Evolutionary conservation across 225 moss, liverwort and hornwort genomes (phyloP).

Genomic region (Asterella californica): DNA sequence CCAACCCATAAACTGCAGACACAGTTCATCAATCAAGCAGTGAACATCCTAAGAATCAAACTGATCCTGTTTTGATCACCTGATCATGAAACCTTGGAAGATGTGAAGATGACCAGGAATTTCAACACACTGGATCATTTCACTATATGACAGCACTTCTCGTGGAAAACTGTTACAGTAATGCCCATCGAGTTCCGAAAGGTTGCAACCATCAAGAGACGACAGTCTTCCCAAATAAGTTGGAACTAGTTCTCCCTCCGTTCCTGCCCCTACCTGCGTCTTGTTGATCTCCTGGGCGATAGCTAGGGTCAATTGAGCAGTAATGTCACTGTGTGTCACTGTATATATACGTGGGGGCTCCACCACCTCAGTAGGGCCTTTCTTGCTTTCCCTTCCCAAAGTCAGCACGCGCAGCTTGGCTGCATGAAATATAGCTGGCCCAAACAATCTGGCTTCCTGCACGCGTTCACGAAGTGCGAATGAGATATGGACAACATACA

Average conservation of each 20-base stretch:
- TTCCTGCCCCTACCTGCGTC: slow-evolving; percentile 57
- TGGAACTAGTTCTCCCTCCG: background rate
- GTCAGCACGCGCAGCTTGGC: slow-evolving; percentile 84
- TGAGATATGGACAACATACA: background rate
- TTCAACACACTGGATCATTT: background rate
- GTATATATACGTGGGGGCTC: slow-evolving; percentile 83
- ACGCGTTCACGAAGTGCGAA: background rate
- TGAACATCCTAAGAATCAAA: background rate
- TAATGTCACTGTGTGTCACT: slow-evolving; percentile 87
- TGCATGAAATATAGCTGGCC: slow-evolving; percentile 91
- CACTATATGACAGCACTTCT: no score
- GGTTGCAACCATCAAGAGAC: background rate
- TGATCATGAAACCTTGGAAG: background rate
- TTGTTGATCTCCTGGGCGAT: slow-evolving; percentile 90
- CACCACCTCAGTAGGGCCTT: slow-evolving; percentile 35
- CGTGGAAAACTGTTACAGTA: background rate
- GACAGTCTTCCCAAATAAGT: background rate
- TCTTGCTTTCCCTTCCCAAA: slow-evolving; percentile 48
- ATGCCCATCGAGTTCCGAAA: background rate
- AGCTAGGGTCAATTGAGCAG: slow-evolving; percentile 80
- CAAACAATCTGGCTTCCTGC: slow-evolving; percentile 79
- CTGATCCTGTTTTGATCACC: background rate
- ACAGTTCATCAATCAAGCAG: background rate
- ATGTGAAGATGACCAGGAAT: background rate
- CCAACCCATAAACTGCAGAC: slow-evolving; percentile 56